Conservation (phyloP, 2,329 filamentous ascomycete species). For the Fusarium stilboides region DNA sequence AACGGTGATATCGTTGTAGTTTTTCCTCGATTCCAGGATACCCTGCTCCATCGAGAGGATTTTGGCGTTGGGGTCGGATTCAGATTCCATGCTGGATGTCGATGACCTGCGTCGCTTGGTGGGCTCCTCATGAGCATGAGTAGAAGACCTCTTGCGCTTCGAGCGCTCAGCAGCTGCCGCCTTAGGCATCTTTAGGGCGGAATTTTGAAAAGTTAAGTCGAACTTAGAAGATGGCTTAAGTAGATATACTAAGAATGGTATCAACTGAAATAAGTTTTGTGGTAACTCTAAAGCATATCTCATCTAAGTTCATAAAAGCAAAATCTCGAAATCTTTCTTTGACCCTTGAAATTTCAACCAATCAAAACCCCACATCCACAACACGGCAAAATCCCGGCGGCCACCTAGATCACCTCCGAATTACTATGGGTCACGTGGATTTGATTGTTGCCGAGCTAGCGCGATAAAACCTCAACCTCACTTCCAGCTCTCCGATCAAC, state of each 20-base stretch:
- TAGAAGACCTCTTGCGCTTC: conserved; percentile 68
- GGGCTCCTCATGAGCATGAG: conserved; percentile 58
- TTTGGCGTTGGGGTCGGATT: conserved; percentile 70
- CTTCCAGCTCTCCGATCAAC: conserved; percentile 63
- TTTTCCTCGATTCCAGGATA: conserved; percentile 86
- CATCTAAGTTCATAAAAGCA: conserved; percentile 41
- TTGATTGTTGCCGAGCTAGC: conserved; percentile 58
- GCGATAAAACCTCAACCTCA: conserved; percentile 68
- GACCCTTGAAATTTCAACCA: conserved; percentile 50
- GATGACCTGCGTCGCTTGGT: conserved; percentile 69
- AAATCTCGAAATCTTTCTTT: conserved; percentile 53
- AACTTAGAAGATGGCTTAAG: not conserved
- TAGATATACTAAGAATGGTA: not conserved
- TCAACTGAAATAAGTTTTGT: not conserved
- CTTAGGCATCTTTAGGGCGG: conserved; percentile 48
- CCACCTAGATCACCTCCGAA: conserved; percentile 40
- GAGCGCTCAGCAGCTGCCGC: conserved; percentile 50
- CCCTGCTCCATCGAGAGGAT: conserved; percentile 84
- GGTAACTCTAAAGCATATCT: conserved; percentile 17
- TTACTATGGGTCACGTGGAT: conserved; percentile 55
- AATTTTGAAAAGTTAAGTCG: not conserved
- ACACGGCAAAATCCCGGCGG: conserved; percentile 49
- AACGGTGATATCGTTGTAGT: conserved; percentile 91
- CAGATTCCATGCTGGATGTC: conserved; percentile 63
- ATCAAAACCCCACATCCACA: conserved; percentile 43